Evolutionary conservation across 1,284 basidiomycete species (phyloP).

Genomic region (Apiotrichum montevideense): DNA sequence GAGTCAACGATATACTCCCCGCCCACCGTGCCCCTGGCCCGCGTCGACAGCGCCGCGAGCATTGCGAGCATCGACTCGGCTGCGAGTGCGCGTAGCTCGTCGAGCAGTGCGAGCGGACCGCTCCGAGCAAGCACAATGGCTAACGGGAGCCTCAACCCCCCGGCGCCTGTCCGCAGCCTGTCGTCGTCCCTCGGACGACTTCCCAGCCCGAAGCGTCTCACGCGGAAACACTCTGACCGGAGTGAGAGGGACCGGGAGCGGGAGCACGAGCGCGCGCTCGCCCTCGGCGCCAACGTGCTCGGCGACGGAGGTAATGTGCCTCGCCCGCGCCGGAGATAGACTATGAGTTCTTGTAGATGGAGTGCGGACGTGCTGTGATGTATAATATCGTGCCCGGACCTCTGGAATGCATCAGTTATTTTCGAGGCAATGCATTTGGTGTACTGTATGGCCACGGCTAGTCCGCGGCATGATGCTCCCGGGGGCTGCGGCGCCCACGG

Average conservation of each 20-base stretch:
- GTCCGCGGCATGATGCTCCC: neutral
- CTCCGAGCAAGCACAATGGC: neutral
- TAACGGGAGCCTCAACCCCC: neutral
- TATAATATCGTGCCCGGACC: neutral
- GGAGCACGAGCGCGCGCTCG: neutral
- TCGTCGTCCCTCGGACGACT: neutral
- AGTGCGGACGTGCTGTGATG: too few species aligned
- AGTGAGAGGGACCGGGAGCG: neutral
- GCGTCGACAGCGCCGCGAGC: neutral
- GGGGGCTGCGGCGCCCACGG: too few species aligned
- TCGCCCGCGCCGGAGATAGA: neutral
- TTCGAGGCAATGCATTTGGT: slow-evolving; percentile 5
- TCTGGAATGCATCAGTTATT: neutral
- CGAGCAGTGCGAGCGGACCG: neutral
- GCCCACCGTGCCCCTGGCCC: neutral
- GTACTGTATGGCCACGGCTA: neutral
- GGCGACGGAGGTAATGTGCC: slow-evolving; percentile 4
- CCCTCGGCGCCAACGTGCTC: neutral
- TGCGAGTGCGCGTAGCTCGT: too few species aligned
- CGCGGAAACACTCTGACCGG: neutral
- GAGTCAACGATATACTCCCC: neutral
- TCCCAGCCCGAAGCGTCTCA: neutral
- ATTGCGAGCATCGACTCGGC: neutral
- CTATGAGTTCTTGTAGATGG: too few species aligned
- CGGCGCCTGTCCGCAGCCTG: neutral